A percentile compares a stretch with the other conserved stretches of the same genome.
These are phyloP conservation scores for Nannochloropsis granulata DNA, from an alignment of 108 stramenopile species.

Conservation along the genomic window DNA sequence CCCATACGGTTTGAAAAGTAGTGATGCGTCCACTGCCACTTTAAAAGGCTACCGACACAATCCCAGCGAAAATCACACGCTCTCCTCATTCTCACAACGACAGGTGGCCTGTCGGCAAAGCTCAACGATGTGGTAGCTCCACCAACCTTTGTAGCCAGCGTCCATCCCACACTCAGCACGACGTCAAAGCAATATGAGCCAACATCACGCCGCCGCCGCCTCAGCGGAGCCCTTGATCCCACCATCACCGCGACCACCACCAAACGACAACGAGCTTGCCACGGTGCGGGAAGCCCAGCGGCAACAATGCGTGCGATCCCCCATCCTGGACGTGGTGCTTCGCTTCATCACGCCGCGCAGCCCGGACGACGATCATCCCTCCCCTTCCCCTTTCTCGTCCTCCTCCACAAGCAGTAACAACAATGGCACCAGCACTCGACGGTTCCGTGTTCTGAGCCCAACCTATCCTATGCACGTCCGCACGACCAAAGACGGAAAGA, in stretches of 20 bases:
- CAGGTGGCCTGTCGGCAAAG: too few relatives aligned
- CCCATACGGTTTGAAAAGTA: too few relatives aligned
- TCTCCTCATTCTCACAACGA: too few relatives aligned
- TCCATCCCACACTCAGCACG: too few relatives aligned
- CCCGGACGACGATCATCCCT: neutral
- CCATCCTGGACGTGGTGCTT: neutral
- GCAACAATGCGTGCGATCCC: neutral
- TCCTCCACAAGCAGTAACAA: neutral
- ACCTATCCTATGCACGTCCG: neutral
- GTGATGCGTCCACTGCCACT: too few relatives aligned
- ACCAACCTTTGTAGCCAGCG: too few relatives aligned
- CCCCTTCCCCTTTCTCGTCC: neutral
- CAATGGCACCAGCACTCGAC: neutral
- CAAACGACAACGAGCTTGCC: neutral
- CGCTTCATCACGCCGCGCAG: neutral
- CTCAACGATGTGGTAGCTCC: too few relatives aligned
- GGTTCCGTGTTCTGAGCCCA: neutral
- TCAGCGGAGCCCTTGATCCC: neutral
- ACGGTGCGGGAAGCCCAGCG: neutral
- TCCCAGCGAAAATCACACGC: too few relatives aligned
- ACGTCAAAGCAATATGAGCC: neutral
- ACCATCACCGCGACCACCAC: neutral
- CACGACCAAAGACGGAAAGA: neutral
- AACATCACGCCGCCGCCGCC: neutral
- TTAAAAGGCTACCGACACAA: too few relatives aligned